Evolutionary conservation across 208 protist genomes (phyloP), one percentile per base, ranked within the genome.

Genomic region (Leishmania major): DNA sequence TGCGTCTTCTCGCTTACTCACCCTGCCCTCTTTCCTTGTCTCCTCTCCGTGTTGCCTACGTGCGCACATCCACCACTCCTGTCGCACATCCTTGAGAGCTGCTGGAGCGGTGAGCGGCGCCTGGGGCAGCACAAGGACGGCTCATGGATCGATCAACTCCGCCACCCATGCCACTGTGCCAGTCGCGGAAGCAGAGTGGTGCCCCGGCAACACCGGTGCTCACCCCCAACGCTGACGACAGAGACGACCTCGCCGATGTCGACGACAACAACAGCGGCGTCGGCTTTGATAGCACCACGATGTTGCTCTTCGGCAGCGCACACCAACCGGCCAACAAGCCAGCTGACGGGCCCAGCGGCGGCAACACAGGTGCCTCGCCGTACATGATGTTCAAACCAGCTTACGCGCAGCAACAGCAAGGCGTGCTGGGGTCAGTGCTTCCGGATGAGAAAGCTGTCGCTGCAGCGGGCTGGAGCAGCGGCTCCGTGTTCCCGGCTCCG

Each of bases 251-350:
- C 22, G 70, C 11, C 10, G 75, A 71, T 3, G 64, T 64, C 0
- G 37, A 78, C 25, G 70, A 71, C 35, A 72, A 37, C 35, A 35
- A 75, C 66, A 51, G 76, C 43, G 81, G 70, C 19, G 82, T 86
- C 10, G 82, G 82, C 77, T 86, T 86, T 49, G 82, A 86, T 43
- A 74, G 62, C 37, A 71, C 15, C 35, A 86, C 78, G 3, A 66
- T 86, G 51, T 37, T 82, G 72, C 43, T 75, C 19, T 82, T 35
- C 73, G 57, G 55, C 69, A n/a, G 7, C 57, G 55, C 75, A 37
- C 70, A 74, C 28, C 70, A 74, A 8, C 11, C 64, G 7, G 13
- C 13, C 55, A 35, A 22, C 53, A 75, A 51, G 25, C 17, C n/a
- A 28, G 35, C 19, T 49, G 73, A 77, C 31, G 31, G n/a, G 13